Evolutionary conservation across 306 rosid species (phyloP).

Genomic region (Lathyrus aphaca): DNA sequence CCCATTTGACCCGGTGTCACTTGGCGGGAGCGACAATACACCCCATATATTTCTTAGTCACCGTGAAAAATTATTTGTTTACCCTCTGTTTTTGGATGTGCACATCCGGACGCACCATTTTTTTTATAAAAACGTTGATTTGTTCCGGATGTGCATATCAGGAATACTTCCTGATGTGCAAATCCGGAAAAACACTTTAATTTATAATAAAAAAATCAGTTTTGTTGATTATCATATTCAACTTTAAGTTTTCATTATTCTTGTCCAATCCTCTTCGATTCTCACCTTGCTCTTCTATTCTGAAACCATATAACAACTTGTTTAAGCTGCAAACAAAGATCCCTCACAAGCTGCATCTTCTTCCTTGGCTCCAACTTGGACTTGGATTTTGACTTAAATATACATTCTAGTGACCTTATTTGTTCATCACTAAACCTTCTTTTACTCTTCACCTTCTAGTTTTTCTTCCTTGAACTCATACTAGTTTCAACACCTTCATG

Average conservation of each 20-base stretch:
- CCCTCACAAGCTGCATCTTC: constrained; percentile 77
- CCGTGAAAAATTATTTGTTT: no score
- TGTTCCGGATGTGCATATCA: no score
- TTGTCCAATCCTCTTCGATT: constrained; percentile 78
- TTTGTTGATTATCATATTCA: constrained; percentile 60
- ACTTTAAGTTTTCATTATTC: constrained; percentile 70
- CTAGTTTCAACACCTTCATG: constrained; percentile 41
- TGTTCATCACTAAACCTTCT: constrained; percentile 87
- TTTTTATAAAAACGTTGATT: no score
- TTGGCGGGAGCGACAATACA: no score
- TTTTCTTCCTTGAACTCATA: constrained; percentile 53
- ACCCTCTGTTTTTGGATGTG: no score
- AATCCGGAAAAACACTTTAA: no score
- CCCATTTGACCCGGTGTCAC: no score
- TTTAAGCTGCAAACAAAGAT: constrained; percentile 87
- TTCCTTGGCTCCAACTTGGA: constrained; percentile 84
- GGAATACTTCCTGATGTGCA: no score
- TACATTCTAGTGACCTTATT: constrained; percentile 65
- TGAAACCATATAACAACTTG: constrained; percentile 98
- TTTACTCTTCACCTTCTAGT: constrained; percentile 57
- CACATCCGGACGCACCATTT: no score
- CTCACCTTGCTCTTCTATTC: constrained; percentile 92
- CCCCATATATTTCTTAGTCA: no score
- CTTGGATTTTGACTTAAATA: constrained; percentile 76
- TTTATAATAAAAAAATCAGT: no score